Evolutionary conservation across 2,329 filamentous ascomycete species (phyloP).

Genomic region (Blumeria hordei): DNA sequence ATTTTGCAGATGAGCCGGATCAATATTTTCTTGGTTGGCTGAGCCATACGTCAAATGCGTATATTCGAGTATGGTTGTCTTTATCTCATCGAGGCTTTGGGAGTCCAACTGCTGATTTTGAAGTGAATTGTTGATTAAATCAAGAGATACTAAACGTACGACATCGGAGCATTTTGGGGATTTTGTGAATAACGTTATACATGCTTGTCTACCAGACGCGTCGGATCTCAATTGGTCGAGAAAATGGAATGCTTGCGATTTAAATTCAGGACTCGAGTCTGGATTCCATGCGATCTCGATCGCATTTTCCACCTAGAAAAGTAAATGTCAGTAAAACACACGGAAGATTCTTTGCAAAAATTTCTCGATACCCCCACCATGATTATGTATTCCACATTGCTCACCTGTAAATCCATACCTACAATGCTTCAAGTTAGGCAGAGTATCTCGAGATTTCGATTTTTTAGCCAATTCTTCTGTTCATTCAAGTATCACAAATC

Average conservation of each 20-base stretch:
- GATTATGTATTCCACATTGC: no score
- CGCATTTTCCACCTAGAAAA: constrained; percentile 67
- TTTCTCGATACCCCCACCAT: no score
- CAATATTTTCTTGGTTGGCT: constrained; percentile 28
- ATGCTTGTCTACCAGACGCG: constrained; percentile 73
- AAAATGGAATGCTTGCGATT: constrained; percentile 64
- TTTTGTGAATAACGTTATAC: constrained; percentile 64
- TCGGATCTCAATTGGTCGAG: constrained; percentile 57
- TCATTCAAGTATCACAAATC: no score
- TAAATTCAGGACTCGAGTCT: constrained; percentile 46
- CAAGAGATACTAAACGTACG: constrained; percentile 68
- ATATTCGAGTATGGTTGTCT: constrained; percentile 62
- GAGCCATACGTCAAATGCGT: constrained; percentile 49
- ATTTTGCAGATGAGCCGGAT: constrained; percentile 66
- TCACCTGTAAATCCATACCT: no score
- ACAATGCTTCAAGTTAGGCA: no score
- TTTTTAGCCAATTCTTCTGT: no score
- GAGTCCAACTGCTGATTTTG: constrained; percentile 54
- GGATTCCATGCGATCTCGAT: constrained; percentile 86
- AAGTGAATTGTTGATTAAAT: constrained; percentile 80
- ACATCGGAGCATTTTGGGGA: constrained; percentile 55
- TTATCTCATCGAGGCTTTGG: constrained; percentile 49
- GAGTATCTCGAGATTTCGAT: no score
- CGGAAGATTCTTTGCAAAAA: no score
- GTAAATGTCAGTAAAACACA: neutral